Evolutionary conservation across 2,329 filamentous ascomycete species (phyloP), one percentile per base, ranked within the genome.

Genomic region (Salinomyces thailandicus): DNA sequence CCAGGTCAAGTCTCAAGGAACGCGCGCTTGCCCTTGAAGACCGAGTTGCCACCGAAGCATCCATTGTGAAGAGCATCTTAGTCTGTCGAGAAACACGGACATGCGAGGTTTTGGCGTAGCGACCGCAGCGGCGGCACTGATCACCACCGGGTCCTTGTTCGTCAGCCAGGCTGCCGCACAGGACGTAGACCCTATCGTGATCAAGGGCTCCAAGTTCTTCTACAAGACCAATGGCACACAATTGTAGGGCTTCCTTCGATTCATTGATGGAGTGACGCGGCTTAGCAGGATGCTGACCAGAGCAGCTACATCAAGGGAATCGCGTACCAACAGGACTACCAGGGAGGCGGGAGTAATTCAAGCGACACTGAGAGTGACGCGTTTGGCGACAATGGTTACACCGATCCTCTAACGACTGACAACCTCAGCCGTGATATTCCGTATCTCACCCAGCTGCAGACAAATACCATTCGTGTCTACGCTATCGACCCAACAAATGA

Each of bases 401-500:
- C 69, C 45, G 91, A 98, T 58, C 89, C 91, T 40, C 76, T 98
- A 27, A 72, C 85, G 49, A 77, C 93, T 55, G 63, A 66, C 39
- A 62, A 66, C 49, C 96, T 91, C 73, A 73, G 75, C 61, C 84
- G 89, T 52, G 91, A 98, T 59, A 75, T 98, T 33, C 85, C 85
- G 31, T 75, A 83, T 52, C 72, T 98, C 49, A 60, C 73, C 58
- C 68, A 85, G 61, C 74, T 95, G 43, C 72, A 77, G 46, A 94
- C 86, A 63, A 98, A 98, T 68, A 78, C 79, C 52, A 89, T 98
- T 62, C 89, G 91, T 62, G 87, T 91, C 38, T 98, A 98, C 62
- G 86, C 89, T 52, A 77, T 96, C 54, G 75, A 96, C 66, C 84
- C 89, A 16, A 75, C 70, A 12, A 62, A 71, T 49, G 71, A 93